These are phyloP conservation scores for Eimeria praecox DNA, from an alignment of 169 alveolate species.

Conservation along the genomic window DNA sequence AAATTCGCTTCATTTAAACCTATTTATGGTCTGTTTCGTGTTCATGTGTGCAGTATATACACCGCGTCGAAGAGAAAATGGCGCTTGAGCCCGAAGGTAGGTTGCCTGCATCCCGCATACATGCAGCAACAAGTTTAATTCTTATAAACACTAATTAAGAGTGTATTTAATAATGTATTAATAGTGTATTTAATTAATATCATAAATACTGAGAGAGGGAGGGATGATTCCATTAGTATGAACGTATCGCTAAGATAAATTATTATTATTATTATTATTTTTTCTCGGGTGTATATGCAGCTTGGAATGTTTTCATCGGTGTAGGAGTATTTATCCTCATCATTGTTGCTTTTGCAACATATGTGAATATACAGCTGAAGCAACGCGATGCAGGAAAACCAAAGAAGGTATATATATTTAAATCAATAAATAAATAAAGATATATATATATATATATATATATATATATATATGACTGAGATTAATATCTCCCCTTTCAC, in stretches of 20 bases:
- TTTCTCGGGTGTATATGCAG: not conserved
- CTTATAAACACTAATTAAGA: too few relatives aligned
- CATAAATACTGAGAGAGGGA: too few relatives aligned
- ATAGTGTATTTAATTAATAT: too few relatives aligned
- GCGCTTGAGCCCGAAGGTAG: conserved; percentile 15
- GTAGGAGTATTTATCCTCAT: not conserved
- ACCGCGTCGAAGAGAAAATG: not conserved
- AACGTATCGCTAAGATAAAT: too few relatives aligned
- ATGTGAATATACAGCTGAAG: not conserved
- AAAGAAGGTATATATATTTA: not conserved
- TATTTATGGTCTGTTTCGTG: not conserved
- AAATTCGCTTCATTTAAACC: too few relatives aligned
- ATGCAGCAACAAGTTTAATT: too few relatives aligned
- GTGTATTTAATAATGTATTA: too few relatives aligned
- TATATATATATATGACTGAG: not conserved
- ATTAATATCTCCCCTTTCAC: not conserved
- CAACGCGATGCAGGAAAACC: conserved; percentile 1
- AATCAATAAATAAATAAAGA: too few relatives aligned
- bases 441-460: too few relatives aligned
- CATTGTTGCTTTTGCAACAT: not conserved
- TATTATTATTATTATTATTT: not conserved
- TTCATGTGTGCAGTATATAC: not conserved
- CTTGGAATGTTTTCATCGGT: not conserved
- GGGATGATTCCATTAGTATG: too few relatives aligned
- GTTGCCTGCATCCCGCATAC: not conserved